These are phyloP conservation scores for Gnomoniopsis smithogilvyi DNA, from an alignment of 2,329 filamentous ascomycete species.

Conservation along the genomic window DNA sequence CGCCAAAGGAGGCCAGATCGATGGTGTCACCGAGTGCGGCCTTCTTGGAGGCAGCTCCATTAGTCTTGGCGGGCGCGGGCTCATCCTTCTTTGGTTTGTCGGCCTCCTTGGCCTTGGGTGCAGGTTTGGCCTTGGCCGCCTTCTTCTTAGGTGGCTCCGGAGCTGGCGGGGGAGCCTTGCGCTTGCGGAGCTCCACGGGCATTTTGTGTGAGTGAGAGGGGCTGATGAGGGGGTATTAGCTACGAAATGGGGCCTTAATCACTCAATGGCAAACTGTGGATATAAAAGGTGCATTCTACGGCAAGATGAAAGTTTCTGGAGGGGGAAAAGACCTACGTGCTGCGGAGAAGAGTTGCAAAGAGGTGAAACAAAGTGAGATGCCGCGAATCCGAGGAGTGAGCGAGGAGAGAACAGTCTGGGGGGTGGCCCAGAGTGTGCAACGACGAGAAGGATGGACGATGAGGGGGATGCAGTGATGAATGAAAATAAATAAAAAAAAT, in stretches of 20 bases:
- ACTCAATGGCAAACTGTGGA: neutral
- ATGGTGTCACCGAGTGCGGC: conserved; percentile 54
- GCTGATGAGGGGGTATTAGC: neutral
- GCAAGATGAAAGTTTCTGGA: neutral
- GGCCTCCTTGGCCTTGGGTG: conserved; percentile 33
- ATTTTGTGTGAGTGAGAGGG: conserved; percentile 31
- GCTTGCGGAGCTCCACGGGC: conserved; percentile 59
- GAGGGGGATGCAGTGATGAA: neutral
- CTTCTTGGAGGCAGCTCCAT: conserved; percentile 36
- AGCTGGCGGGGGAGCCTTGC: conserved; percentile 50
- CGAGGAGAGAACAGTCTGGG: conserved; percentile 2
- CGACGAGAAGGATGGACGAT: neutral
- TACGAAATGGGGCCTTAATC: neutral
- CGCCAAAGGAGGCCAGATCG: conserved; percentile 58
- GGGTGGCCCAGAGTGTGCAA: conserved; percentile 9
- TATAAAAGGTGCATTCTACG: no score
- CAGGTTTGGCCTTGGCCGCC: conserved; percentile 36
- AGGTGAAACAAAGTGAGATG: conserved; percentile 11
- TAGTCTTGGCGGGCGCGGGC: conserved; percentile 25
- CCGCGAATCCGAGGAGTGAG: conserved; percentile 7
- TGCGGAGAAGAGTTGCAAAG: conserved; percentile 8
- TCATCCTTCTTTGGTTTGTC: conserved; percentile 23
- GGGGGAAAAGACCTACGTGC: conserved; percentile 4
- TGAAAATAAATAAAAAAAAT: conserved; percentile 8
- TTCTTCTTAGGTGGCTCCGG: conserved; percentile 46